Evolutionary conservation across 768 basidiomycete genomes (phyloP).

Genomic region (Auricularia sp.): DNA sequence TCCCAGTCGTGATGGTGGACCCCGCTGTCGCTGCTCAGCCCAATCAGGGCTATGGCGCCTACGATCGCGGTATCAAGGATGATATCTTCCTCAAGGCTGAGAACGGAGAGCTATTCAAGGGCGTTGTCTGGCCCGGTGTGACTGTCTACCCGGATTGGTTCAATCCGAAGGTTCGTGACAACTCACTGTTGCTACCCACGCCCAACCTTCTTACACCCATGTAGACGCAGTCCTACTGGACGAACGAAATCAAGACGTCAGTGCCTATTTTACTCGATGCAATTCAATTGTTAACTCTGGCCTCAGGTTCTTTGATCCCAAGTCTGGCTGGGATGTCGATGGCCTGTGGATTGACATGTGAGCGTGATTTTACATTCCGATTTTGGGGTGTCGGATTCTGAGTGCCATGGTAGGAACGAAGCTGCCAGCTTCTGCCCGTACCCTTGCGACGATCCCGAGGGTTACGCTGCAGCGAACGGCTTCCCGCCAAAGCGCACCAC

Average conservation of each 20-base stretch:
- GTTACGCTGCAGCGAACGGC: conserved; percentile 40
- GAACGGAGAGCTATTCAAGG: conserved; percentile 46
- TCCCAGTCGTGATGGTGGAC: conserved; percentile 61
- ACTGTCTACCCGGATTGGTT: conserved; percentile 62
- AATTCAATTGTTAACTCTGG: no score
- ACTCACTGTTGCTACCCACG: conserved; percentile 20
- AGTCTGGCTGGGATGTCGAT: conserved; percentile 52
- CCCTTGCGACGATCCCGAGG: conserved; percentile 51
- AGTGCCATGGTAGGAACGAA: conserved; percentile 51
- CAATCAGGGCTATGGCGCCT: conserved; percentile 39
- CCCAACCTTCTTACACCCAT: no score
- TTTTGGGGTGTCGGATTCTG: not conserved
- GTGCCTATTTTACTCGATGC: no score
- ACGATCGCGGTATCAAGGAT: conserved; percentile 39
- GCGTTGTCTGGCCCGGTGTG: conserved; percentile 57
- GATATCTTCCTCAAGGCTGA: conserved; percentile 55
- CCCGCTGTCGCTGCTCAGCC: conserved; percentile 53
- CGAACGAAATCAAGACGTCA: conserved; percentile 38
- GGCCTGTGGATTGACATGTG: conserved; percentile 48
- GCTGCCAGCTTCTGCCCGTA: conserved; percentile 56
- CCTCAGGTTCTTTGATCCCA: conserved; percentile 38
- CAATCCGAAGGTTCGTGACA: conserved; percentile 26
- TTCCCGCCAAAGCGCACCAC: conserved; percentile 46
- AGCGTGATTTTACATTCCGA: no score
- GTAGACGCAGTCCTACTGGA: conserved; percentile 31